phyloP scores from a whole-genome alignment of 805 yeast species.

The Kluyveromyces aestuarii region DNA sequence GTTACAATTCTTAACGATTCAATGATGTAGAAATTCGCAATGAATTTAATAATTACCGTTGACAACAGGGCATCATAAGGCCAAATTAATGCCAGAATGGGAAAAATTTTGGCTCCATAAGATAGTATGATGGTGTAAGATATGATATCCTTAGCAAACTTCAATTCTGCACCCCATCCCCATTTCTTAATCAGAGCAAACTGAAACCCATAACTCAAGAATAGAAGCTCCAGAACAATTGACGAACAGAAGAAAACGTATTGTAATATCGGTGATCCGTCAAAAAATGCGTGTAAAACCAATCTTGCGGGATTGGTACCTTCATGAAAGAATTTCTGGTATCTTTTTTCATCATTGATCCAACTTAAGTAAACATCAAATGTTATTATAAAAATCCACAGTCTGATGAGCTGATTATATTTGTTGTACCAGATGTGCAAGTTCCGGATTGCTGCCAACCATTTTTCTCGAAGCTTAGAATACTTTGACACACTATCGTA shows the following conservation, averaged over 20 bases:
- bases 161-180: constrained; percentile 24
- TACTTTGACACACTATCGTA: constrained; percentile 3
- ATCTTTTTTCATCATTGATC: constrained; percentile 76
- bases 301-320: constrained; percentile 7
- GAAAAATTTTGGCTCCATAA: constrained; percentile 73
- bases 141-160: constrained; percentile 28
- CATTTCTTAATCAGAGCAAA: constrained; percentile 14
- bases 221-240: constrained; percentile 38
- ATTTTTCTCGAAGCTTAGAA: constrained; percentile 1
- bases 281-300: constrained; percentile 28
- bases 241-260: constrained; percentile 47
- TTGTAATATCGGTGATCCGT: constrained; percentile 36
- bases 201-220: constrained; percentile 34
- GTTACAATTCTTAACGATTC: constrained; percentile 51
- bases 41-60: constrained; percentile 46
- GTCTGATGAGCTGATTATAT: constrained; percentile 31
- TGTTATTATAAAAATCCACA: constrained; percentile 54
- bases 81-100: constrained; percentile 93
- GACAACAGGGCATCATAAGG: constrained; percentile 80
- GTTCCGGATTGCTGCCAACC: constrained; percentile 4
- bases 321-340: constrained; percentile 1
- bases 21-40: constrained; percentile 51
- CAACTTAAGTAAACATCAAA: constrained; percentile 88
- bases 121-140: constrained; percentile 67
- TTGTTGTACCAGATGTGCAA: constrained; percentile 14